These are phyloP conservation scores for Clitoria ternatea DNA, from an alignment of 306 rosid genomes.

Conservation along the genomic window DNA sequence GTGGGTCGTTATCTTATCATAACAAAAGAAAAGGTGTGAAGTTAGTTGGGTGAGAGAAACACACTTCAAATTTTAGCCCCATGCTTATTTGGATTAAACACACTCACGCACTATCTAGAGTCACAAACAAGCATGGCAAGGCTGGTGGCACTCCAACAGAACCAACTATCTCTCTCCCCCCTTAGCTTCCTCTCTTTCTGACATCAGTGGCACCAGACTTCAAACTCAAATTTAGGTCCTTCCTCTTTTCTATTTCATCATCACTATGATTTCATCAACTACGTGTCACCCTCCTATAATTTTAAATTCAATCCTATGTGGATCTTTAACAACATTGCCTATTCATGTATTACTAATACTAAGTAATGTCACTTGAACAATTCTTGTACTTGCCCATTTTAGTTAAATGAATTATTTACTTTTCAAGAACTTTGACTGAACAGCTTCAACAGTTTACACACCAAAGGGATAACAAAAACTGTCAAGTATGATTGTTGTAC, in stretches of 20 bases:
- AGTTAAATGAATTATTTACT: too few relatives aligned
- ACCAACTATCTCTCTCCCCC: slow-evolving; percentile 60
- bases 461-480: too few relatives aligned
- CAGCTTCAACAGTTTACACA: too few relatives aligned
- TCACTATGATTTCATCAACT: neutral
- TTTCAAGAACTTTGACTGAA: too few relatives aligned
- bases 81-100: neutral
- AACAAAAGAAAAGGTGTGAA: slow-evolving; percentile 24
- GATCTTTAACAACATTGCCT: neutral
- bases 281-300: neutral
- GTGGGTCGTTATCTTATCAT: slow-evolving; percentile 65
- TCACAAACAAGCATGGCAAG: slow-evolving; percentile 18
- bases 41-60: slow-evolving; percentile 16
- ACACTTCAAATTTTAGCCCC: slow-evolving; percentile 19
- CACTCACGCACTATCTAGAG: neutral
- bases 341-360: too few relatives aligned
- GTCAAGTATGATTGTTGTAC: too few relatives aligned
- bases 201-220: slow-evolving; percentile 67
- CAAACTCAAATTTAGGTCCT: slow-evolving; percentile 66
- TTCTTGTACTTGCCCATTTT: too few relatives aligned
- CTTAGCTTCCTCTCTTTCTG: slow-evolving; percentile 79
- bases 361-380: too few relatives aligned
- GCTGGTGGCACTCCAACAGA: too few relatives aligned
- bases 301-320: neutral
- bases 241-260: neutral